Conservation (phyloP, 257 asterid genomes). For the Primulina tabacum region DNA sequence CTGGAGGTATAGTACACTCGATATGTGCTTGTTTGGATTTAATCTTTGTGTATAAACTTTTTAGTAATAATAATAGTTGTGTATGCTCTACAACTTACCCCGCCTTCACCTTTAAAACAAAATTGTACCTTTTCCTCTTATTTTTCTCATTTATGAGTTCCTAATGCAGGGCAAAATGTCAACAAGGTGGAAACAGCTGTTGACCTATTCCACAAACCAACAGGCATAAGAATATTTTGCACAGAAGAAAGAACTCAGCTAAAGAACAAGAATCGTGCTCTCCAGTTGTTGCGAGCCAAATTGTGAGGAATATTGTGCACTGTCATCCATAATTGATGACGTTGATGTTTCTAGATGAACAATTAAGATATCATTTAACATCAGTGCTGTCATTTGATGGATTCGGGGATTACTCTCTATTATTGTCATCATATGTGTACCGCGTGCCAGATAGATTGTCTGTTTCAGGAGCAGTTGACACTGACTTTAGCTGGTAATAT, state of each 20-base stretch:
- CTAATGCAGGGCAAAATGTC: slow-evolving; percentile 91
- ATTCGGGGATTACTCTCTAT: not conserved
- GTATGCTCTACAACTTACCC: slow-evolving; percentile 4
- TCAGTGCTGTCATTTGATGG: not conserved
- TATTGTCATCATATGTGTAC: not conserved
- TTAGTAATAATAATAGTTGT: not conserved
- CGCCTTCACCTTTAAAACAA: not conserved
- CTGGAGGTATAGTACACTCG: slow-evolving; percentile 68
- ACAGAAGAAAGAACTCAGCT: slow-evolving; percentile 97
- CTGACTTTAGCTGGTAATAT: slow-evolving; percentile 17
- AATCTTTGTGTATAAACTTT: not conserved
- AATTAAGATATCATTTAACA: not conserved
- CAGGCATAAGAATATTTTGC: slow-evolving; percentile 96
- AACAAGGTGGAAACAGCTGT: slow-evolving; percentile 99
- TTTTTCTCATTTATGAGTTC: slow-evolving; percentile 26
- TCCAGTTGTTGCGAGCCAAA: slow-evolving; percentile 60
- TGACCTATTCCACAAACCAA: slow-evolving; percentile 68
- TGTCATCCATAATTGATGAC: not conserved
- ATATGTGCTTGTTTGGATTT: not conserved
- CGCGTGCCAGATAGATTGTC: not conserved
- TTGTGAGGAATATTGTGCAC: slow-evolving; percentile 46
- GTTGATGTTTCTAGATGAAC: slow-evolving; percentile 23
- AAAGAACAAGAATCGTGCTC: slow-evolving; percentile 80
- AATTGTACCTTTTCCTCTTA: slow-evolving; percentile 7
- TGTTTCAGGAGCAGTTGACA: slow-evolving; percentile 11